Conservation (phyloP, 345 rosid species). For the Isatis tinctoria region DNA sequence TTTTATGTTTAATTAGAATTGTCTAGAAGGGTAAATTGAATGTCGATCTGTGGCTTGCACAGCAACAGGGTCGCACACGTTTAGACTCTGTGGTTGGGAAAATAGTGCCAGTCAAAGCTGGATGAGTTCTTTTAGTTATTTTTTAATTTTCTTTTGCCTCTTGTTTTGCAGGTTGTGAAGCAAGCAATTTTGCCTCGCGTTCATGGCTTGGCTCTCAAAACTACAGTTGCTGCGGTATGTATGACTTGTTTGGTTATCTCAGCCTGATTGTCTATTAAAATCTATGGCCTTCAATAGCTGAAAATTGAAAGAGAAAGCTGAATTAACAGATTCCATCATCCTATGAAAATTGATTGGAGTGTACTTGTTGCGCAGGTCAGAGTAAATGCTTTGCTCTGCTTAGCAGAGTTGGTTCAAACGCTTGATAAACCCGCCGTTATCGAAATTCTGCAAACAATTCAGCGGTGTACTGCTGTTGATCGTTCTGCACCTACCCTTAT, state of each 20-base stretch:
- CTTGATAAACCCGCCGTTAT: conserved; percentile 75
- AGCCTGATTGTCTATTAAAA: not conserved
- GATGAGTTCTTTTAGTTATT: not conserved
- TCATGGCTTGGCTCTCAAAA: conserved; percentile 93
- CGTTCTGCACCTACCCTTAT: conserved; percentile 94
- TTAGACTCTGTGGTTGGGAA: not conserved
- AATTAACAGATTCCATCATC: not conserved
- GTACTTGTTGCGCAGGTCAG: conserved; percentile 56
- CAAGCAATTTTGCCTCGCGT: conserved; percentile 91
- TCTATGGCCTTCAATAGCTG: not conserved
- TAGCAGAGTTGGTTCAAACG: conserved; percentile 62
- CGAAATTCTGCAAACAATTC: conserved; percentile 81
- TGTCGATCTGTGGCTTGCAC: not conserved
- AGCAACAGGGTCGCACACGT: not conserved
- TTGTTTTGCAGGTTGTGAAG: conserved; percentile 67
- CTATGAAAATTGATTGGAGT: not conserved
- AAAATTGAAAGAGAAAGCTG: not conserved
- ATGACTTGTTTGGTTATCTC: not conserved
- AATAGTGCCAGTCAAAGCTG: not conserved
- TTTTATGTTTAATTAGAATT: not conserved
- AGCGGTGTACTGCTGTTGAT: conserved; percentile 92
- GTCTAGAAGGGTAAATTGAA: not conserved
- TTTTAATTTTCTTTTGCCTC: too few species aligned
- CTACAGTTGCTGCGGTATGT: conserved; percentile 96
- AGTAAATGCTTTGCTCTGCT: conserved; percentile 89